Percentiles rank a stretch among this genome's conserved stretches.
Conservation (phyloP, 768 basidiomycete genomes). For the Pleurotus pulmonarius region DNA sequence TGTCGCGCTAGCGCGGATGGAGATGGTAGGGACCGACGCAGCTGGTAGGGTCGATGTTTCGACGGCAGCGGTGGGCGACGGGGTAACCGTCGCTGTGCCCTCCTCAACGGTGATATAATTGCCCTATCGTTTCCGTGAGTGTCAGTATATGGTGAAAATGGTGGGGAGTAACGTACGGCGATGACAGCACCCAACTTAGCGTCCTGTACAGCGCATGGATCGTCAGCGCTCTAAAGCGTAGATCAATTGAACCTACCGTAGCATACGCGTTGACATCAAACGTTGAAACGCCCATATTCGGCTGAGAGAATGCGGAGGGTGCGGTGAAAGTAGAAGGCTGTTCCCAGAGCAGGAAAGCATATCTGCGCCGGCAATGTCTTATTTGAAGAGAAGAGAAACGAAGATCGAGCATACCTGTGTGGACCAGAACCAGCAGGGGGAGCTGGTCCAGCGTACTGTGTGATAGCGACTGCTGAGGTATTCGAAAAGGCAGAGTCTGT, state of each 20-base stretch:
- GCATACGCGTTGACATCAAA: constrained; percentile 61
- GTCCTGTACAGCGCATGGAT: constrained; percentile 25
- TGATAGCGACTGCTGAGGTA: constrained; percentile 45
- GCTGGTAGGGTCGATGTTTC: constrained; percentile 51
- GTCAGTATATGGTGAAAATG: background rate
- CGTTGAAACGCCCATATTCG: constrained; percentile 46
- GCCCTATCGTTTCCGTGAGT: constrained; percentile 32
- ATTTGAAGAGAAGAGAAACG: background rate
- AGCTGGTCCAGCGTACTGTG: constrained; percentile 69
- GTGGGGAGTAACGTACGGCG: constrained; percentile 37
- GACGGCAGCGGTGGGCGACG: constrained; percentile 62
- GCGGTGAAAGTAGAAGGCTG: constrained; percentile 64
- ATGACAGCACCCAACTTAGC: constrained; percentile 56
- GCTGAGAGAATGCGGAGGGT: constrained; percentile 49
- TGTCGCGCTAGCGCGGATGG: background rate
- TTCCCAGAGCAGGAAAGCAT: constrained; percentile 60
- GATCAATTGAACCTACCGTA: constrained; percentile 28
- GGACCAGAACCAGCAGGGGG: constrained; percentile 68
- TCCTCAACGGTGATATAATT: constrained; percentile 74
- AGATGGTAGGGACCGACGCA: background rate
- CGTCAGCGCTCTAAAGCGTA: background rate
- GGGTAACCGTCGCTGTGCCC: constrained; percentile 50
- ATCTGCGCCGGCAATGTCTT: constrained; percentile 35
- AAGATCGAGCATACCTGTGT: constrained; percentile 48
- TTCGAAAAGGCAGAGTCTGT: constrained; percentile 37